Conservation (phyloP, 2,329 filamentous ascomycete genomes). For the Parafenestella ontariensis region DNA sequence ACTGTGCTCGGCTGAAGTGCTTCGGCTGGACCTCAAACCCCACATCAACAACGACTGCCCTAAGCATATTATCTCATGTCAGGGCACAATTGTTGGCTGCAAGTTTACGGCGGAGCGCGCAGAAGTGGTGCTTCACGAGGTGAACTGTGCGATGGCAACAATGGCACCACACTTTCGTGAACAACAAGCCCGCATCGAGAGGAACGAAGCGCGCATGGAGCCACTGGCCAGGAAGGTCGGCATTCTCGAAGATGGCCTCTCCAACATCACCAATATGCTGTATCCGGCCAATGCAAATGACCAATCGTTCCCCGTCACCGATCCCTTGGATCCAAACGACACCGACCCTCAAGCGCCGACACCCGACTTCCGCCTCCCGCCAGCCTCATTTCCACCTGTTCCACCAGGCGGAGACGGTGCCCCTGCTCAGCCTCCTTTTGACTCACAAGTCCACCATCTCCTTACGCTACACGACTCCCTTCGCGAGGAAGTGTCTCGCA, state of each 20-base stretch:
- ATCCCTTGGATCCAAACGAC: constrained; percentile 43
- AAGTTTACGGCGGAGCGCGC: constrained; percentile 48
- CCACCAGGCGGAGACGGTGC: constrained; percentile 30
- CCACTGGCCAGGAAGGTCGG: constrained; percentile 53
- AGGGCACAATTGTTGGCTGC: constrained; percentile 55
- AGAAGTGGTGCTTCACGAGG: constrained; percentile 50
- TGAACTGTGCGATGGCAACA: constrained; percentile 54
- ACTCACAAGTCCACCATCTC: constrained; percentile 62
- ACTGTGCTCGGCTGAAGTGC: constrained; percentile 52
- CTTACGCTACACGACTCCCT: constrained; percentile 67
- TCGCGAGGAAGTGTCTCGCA: constrained; percentile 64
- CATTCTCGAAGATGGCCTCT: constrained; percentile 54
- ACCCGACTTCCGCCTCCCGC: constrained; percentile 44
- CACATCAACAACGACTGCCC: constrained; percentile 54
- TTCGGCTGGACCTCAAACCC: constrained; percentile 50
- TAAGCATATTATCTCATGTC: constrained; percentile 52
- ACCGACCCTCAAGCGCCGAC: constrained; percentile 45
- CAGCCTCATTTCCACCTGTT: constrained; percentile 42
- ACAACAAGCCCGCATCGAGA: constrained; percentile 53
- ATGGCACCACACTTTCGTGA: constrained; percentile 55
- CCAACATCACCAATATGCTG: constrained; percentile 53
- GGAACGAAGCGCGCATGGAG: constrained; percentile 53
- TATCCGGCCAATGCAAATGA: constrained; percentile 44
- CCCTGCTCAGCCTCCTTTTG: constrained; percentile 48
- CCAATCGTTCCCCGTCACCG: constrained; percentile 40